Evolutionary conservation across 2,329 filamentous ascomycete species (phyloP), one percentile per base, ranked within the genome.

Genomic region (Nemania serpens): DNA sequence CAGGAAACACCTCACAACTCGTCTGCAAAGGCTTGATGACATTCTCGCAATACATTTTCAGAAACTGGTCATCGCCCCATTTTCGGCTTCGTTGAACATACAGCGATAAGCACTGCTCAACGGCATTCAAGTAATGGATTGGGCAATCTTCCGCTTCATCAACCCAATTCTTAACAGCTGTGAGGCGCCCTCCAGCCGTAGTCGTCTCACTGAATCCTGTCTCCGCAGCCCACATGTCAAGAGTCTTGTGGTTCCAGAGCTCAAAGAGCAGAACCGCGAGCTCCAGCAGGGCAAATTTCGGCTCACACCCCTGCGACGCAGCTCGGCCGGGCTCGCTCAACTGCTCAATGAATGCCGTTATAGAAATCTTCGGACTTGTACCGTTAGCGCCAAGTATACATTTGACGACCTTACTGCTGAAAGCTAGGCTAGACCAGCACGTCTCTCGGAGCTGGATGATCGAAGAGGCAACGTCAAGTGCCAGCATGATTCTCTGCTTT

Each of bases 201-300:
- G 10, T 20, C n/a, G 46, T 48, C 15, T 18, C n/a, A 9, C 29
- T 25, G n/a, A 48, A 48, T 36, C 15, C 29, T 15, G 29, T 6
- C 10, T 34, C n/a, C 6, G 25, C 15, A 13, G 46, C 46, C 46
- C 46, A 48, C 29, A 48, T 48, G 25, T 68, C 65, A 7, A 69
- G 55, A 1, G 62, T 61, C 46, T 51, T 55, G 20, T 65, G 61
- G 29, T 71, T 62, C 66, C 69, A 71, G 39, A 70, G 66, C 46
- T 71, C 69, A 5, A 71, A 55, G 11, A 71, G 57, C 5, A 71
- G 46, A 13, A 71, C 70, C 5, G 69, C 68, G n/a, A 71, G 59
- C 37, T 70, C 69, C 10, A 70, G 45, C 4, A 71, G 56, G 7
- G 64, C 58, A 12, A 55, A 48, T 17, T 62, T 64, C 6, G 67